Base-by-base conservation (phyloP, 192 early-diverging fungal genomes). In the Coemansia sp. region DNA sequence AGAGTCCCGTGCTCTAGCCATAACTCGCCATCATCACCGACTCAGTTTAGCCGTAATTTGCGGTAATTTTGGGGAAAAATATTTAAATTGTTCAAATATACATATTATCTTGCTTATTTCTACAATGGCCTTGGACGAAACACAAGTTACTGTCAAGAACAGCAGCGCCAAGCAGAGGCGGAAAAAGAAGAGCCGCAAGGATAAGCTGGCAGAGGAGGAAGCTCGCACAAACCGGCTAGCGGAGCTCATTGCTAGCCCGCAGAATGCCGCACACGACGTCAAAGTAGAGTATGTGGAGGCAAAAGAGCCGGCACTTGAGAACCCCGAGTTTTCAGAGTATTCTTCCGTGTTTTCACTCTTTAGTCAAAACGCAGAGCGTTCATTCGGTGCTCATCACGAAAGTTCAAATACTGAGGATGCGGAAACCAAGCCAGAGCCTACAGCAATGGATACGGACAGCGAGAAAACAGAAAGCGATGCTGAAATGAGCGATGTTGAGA, bases 111-210 rank as follows among this genome's bases (percentile, higher is more conserved):
- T 21, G 13, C 14, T 50, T 27, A 4, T 27, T n/a, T 43, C 3
- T 24, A 37, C 3, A 45, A 62, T 62, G 61, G 30, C 61, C n/a
- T 39, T 43, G 5, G 23, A 39, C 10, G 59, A 41, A 14, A 18
- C 24, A 14, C 40, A 40, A 4, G 18, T 21, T 46, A 40, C n/a
- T 6, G 30, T 8, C 13, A 53, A 21, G 17, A 45, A 24, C 44
- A 15, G 22, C 23, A 30, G 17, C 12, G 51, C 23, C 1, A 71
- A 51, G 23, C 62, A 64, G 46, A 59, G 74, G 59, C 74, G 74
- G 49, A 78, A 67, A 55, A 71, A 67, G 61, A 70, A 71, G 61
- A 71, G 57, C 43, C 74, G 74, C 48, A 64, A 60, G 58, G 74
- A 78, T 12, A 78, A 71, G 57, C 53, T 57, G 3, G 68, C 54